Base-by-base conservation (phyloP, 495 filamentous ascomycete genomes). In the Penicillium diatomitis region DNA sequence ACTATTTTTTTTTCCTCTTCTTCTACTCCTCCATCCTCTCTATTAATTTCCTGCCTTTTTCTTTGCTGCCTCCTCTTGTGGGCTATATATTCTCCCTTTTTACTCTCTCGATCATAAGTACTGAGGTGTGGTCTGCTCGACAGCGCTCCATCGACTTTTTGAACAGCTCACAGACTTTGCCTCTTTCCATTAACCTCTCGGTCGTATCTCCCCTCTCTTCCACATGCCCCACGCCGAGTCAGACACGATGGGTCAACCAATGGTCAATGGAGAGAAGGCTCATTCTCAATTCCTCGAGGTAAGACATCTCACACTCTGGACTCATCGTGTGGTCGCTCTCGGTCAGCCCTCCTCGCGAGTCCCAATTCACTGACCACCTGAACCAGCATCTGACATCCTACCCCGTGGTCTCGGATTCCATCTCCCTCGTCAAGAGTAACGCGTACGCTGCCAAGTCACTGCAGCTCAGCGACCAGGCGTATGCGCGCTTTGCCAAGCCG, bases 361-460 rank as follows among this genome's bases (percentile, higher is more conserved):
- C 41, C 34, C 32, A 44, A 30, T 1, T 36, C 34, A 36, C 34
- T 10, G 34, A 20, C 10, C 1, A 11, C 44, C 27, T 28, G 12
- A 38, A 41, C 32, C 37, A 94, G 85, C 91, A 97, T 63, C 77
- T 97, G 52, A 76, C 78, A 36, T 84, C 82, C 52, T 96, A 94
- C 71, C 92, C 92, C 7, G 69, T 92, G 45, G 78, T 97, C 63
- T 82, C 80, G 57, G 89, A 95, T 66, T 72, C 80, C 58, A 81
- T 96, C 69, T 63, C 72, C 35, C 79, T 79, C 62, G 85, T 90
- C 78, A 88, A 90, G 62, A 73, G 72, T 51, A 85, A 89, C 66
- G 81, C 86, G 12, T 81, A 85, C 62, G 91, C 88, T 63, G 81
- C 85, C 53, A 87, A 85, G 67, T 86, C 87, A 47, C 68, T 96